Evolutionary conservation across 2,329 filamentous ascomycete genomes (phyloP), one percentile per base, ranked within the genome.

Genomic region (Knufia fluminis): DNA sequence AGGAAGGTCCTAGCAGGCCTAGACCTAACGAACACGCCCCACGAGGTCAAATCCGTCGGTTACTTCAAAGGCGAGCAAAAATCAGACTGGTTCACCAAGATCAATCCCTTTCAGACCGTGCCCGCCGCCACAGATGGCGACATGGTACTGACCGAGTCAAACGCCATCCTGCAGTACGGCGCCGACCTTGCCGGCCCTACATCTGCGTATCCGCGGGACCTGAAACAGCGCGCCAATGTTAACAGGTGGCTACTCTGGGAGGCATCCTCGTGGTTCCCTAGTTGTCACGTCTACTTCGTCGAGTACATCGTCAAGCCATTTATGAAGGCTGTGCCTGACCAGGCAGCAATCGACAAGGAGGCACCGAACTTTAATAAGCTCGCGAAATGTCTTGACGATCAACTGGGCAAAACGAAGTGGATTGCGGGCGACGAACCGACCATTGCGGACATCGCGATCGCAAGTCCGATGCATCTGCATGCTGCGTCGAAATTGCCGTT

Each of bases 161-260:
- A 71, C 52, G 65, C 68, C 17, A 71, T 71, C 48, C 52, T 71
- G 35, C 61, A 63, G 52, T 71, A 71, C 52, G 66, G 63, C 32
- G 67, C 67, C 16, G 68, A 71, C 35, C 50, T 59, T 20, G 52
- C 51, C 35, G 59, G 57, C 3, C 58, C 54, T 28, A 58, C 60
- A 14, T 51, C 60, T 3, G 60, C 64, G 32, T 71, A 70, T 49
- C 67, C 68, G 1, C 65, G 63, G 42, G 67, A 70, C 49, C 54
- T 64, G 24, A 67, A 68, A 54, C 45, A 62, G 43, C 65, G 68
- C 19, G 66, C 66, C 9, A 57, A 65, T 16, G 58, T 68, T 51
- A 69, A 71, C 49, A 55, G 63, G 7, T 71, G 67, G 67, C 58
- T 71, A 10, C 62, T 71, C 2, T 71, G 68, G 68, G 68, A 71